Evolutionary conservation across 176 grass and related monocot species (phyloP), one percentile per base, ranked within the genome.

Genomic region (Oryza longistaminata): DNA sequence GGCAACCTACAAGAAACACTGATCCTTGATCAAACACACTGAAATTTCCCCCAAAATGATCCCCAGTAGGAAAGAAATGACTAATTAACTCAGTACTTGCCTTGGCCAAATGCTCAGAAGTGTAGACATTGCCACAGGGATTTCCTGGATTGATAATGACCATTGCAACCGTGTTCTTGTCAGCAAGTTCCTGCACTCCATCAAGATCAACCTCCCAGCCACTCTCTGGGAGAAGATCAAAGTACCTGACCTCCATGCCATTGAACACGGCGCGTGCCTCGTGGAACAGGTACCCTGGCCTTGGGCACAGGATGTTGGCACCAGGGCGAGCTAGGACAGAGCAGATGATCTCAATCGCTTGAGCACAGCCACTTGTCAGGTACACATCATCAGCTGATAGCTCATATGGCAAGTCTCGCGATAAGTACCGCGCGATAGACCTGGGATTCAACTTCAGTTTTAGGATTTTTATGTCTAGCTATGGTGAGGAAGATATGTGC

Each of bases 101-200:
- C 92, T 89, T 78, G 49, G 85, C 86, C 17, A 97, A 64, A 73
- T 97, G 94, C 24, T 97, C 79, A 77, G 85, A 81, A 25, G 52
- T 78, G 76, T 91, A 94, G 49, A 97, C 94, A 68, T 92, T 92
- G 52, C 92, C 94, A 48, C 92, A 94, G 2, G 92, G 94, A 68
- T 89, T 97, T 9, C 92, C 87, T 66, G 90, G 92, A 52, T 97
- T 97, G 64, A 97, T 37, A 50, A 97, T 79, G 62, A 94, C 88
- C 81, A 97, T 92, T 13, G 90, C 92, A 31, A 92, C 64, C 15
- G 90, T 92, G 61, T 94, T 92, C 46, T 82, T 17, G 49, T 97
- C 90, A 13, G 94, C 90, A 62, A 97, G 55, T 8, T 73, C 86
- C 16, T 88, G 53, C 11, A 97, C 49, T 67, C 45, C 27, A 7